A percentile compares a stretch with the other conserved stretches of the same genome.
phyloP scores from a whole-genome alignment of 805 yeast genomes.

The Jamesozyma jinghongensis region DNA sequence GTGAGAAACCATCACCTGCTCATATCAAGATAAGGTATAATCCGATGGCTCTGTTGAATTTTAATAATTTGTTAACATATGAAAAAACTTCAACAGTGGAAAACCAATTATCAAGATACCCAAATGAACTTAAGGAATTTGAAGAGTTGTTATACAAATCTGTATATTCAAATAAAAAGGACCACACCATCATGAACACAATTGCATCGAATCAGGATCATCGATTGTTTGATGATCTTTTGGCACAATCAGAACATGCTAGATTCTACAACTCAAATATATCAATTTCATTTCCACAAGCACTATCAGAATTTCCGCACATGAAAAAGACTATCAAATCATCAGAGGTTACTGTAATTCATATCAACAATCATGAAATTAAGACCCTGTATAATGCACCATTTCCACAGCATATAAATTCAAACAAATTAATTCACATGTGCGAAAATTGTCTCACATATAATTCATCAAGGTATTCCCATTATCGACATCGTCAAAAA shows the following conservation, averaged over 20 bases:
- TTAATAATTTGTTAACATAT: conserved; percentile 10
- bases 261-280: conserved; percentile 32
- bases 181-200: conserved; percentile 52
- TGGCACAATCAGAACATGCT: conserved; percentile 34
- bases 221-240: conserved; percentile 36
- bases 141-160: conserved; percentile 20
- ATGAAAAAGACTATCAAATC: conserved; percentile 16
- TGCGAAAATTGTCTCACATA: conserved; percentile 83
- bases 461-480: conserved; percentile 57
- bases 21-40: conserved; percentile 21
- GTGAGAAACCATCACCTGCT: conserved; percentile 3
- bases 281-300: conserved; percentile 21
- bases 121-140: conserved; percentile 11
- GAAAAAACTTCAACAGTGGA: background rate
- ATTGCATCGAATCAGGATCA: conserved; percentile 50
- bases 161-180: conserved; percentile 44
- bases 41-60: conserved; percentile 18
- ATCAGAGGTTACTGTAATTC: conserved; percentile 48
- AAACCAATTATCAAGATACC: background rate
- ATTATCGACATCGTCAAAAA: conserved; percentile 63
- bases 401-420: conserved; percentile 77
- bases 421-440: conserved; percentile 51
- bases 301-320: conserved; percentile 3
- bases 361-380: conserved; percentile 63
- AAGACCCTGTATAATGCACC: conserved; percentile 93